Evolutionary conservation across 768 basidiomycete species (phyloP).

Genomic region (Atractiella rhizophila): DNA sequence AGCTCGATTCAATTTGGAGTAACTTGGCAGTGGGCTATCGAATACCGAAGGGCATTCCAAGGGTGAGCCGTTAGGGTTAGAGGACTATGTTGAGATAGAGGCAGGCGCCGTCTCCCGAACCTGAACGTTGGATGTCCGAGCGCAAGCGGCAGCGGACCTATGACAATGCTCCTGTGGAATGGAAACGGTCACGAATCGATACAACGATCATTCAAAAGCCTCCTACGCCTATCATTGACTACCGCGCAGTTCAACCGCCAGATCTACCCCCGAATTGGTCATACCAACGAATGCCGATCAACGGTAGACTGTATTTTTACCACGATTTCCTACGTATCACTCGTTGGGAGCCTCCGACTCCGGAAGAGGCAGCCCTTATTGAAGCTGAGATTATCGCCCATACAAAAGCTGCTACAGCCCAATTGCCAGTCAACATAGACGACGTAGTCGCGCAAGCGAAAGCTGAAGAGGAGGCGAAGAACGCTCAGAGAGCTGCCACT

Average conservation of each 20-base stretch:
- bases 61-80: not conserved
- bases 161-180: too few species aligned
- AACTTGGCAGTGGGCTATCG: constrained; percentile 50
- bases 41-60: constrained; percentile 42
- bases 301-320: too few species aligned
- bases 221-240: too few species aligned
- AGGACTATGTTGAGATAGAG: too few species aligned
- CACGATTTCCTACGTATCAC: constrained; percentile 5
- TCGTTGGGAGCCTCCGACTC: not conserved
- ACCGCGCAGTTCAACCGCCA: too few species aligned
- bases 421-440: constrained; percentile 6
- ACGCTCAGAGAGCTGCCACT: constrained; percentile 12
- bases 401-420: not conserved
- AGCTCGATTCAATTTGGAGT: constrained; percentile 64
- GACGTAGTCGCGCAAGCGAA: constrained; percentile 24
- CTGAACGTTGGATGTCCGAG: too few species aligned
- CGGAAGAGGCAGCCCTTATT: not conserved
- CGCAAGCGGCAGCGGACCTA: constrained; percentile 7
- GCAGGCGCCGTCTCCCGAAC: too few species aligned
- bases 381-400: not conserved
- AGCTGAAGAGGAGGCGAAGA: constrained; percentile 13
- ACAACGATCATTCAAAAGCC: too few species aligned
- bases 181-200: too few species aligned
- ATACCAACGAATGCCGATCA: too few species aligned
- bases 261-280: too few species aligned